A percentile compares a stretch with the other conserved stretches of the same genome.
phyloP scores from a whole-genome alignment of 305 asterid species.

The Rubia tinctorum region DNA sequence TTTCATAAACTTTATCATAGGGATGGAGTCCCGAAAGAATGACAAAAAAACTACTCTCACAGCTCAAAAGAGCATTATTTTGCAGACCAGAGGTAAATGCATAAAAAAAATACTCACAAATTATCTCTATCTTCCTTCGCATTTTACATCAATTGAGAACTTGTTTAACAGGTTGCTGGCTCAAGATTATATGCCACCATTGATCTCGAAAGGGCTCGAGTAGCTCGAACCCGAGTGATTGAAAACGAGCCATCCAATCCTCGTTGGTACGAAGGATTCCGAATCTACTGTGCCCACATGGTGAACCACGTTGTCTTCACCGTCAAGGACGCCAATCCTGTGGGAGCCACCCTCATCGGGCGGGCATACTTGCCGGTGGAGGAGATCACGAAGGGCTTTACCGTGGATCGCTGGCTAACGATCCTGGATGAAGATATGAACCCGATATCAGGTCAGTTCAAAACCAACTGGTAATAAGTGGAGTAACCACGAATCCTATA shows the following conservation, averaged over 20 bases:
- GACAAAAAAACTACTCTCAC: slow-evolving; percentile 41
- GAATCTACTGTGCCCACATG: slow-evolving; percentile 64
- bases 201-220: slow-evolving; percentile 72
- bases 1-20: slow-evolving; percentile 20
- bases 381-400: slow-evolving; percentile 41
- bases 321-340: slow-evolving; percentile 47
- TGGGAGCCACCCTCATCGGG: slow-evolving; percentile 80
- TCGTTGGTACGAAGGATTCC: slow-evolving; percentile 61
- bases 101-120: too few species aligned
- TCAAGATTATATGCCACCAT: slow-evolving; percentile 66
- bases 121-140: too few species aligned
- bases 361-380: slow-evolving; percentile 64
- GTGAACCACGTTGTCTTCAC: slow-evolving; percentile 64
- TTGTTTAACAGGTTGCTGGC: slow-evolving; percentile 37
- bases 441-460: slow-evolving; percentile 39
- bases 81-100: slow-evolving; percentile 60
- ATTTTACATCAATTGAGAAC: neutral
- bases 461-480: too few species aligned
- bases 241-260: slow-evolving; percentile 52
- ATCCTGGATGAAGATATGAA: slow-evolving; percentile 49
- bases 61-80: slow-evolving; percentile 50
- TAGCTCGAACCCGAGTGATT: slow-evolving; percentile 56
- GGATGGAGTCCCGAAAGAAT: slow-evolving; percentile 33
- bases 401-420: slow-evolving; percentile 54
- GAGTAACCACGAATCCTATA: too few species aligned